Conservation (phyloP, 129 eudicot species). For the Flaveria ramosissima region DNA sequence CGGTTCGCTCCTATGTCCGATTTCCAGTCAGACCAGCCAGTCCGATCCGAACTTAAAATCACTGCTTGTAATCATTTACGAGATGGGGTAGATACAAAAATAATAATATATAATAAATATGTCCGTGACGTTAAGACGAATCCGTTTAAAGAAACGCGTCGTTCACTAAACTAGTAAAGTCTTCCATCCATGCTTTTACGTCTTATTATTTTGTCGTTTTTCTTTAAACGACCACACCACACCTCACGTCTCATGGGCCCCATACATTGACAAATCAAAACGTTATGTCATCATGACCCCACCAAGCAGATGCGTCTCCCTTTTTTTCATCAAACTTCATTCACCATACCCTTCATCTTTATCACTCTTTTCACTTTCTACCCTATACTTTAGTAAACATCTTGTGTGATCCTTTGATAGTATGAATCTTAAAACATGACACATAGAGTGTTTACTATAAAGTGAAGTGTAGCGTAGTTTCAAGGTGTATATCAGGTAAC, state of each 20-base stretch:
- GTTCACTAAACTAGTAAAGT: slow-evolving; percentile 12
- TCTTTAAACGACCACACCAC: neutral
- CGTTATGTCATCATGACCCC: slow-evolving; percentile 7
- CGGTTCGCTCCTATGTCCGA: no score
- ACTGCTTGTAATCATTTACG: no score
- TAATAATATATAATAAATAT: no score
- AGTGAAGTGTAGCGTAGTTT: no score
- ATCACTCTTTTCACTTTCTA: neutral
- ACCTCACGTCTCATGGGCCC: slow-evolving; percentile 29
- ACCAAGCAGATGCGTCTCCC: slow-evolving; percentile 21
- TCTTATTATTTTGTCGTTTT: slow-evolving; percentile 33
- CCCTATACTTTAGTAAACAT: slow-evolving; percentile 9
- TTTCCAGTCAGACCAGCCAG: no score
- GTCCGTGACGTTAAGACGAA: neutral
- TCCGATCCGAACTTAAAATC: no score
- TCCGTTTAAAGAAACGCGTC: neutral
- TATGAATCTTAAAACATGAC: neutral
- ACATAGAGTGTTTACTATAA: no score
- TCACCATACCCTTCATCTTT: neutral
- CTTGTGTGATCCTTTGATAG: neutral
- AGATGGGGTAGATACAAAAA: no score
- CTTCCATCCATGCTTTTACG: slow-evolving; percentile 21
- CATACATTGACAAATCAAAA: slow-evolving; percentile 21
- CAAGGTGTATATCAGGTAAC: no score
- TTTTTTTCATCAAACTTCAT: slow-evolving; percentile 17